These are phyloP conservation scores for Arachis stenosperma DNA, from an alignment of 306 rosid genomes.

Conservation along the genomic window DNA sequence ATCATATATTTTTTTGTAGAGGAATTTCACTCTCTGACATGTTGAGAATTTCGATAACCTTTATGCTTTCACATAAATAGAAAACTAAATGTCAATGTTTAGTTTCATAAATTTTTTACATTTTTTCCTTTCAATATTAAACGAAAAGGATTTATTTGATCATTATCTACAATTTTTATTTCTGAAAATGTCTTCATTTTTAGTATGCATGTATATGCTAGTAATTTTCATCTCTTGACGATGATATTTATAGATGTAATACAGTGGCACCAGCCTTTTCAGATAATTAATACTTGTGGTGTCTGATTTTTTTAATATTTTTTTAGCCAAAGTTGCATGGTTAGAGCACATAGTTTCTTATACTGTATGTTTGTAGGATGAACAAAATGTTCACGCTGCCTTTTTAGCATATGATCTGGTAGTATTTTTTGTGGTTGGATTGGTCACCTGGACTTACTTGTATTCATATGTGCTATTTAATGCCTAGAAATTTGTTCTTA, in stretches of 20 bases:
- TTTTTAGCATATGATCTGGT: no score
- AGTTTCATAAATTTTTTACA: not conserved
- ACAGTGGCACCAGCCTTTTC: no score
- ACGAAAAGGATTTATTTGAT: not conserved
- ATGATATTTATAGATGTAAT: no score
- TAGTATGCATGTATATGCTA: no score
- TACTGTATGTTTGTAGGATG: slow-evolving; percentile 6
- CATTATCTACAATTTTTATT: not conserved
- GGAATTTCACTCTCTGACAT: no score
- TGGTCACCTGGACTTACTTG: no score
- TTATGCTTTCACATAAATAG: not conserved
- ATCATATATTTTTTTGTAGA: no score
- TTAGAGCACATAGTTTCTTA: slow-evolving; percentile 12
- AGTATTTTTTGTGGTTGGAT: no score
- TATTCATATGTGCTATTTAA: no score
- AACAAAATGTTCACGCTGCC: no score
- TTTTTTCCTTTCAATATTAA: not conserved
- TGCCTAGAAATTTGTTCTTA: not conserved
- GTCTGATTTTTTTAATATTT: not conserved
- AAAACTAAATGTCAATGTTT: not conserved
- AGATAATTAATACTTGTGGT: no score
- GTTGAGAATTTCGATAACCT: not conserved
- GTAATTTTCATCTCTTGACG: no score
- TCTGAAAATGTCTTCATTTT: not conserved
- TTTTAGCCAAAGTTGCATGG: not conserved